Evolutionary conservation across 768 basidiomycete genomes (phyloP).

Genomic region (Strobilomyces confusus): DNA sequence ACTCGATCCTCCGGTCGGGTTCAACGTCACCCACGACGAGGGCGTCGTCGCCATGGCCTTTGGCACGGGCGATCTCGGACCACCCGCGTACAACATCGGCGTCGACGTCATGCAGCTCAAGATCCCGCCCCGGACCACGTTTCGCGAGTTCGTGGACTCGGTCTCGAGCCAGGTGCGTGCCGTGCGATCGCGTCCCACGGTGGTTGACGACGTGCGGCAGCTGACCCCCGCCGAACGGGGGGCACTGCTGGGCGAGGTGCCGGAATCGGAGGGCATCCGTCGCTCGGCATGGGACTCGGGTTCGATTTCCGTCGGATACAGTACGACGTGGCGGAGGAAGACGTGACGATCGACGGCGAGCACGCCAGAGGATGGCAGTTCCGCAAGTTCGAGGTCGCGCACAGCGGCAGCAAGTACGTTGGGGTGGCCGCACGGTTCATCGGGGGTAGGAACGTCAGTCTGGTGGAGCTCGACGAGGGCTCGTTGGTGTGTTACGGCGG

Average conservation of each 20-base stretch:
- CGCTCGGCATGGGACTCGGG: slow-evolving; percentile 72
- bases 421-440: slow-evolving; percentile 63
- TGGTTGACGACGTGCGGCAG: slow-evolving; percentile 26
- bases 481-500: slow-evolving; percentile 48
- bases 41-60: slow-evolving; percentile 65
- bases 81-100: slow-evolving; percentile 57
- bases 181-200: background rate
- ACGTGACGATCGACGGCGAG: slow-evolving; percentile 56
- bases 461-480: slow-evolving; percentile 32
- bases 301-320: slow-evolving; percentile 79
- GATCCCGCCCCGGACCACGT: slow-evolving; percentile 54
- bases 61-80: slow-evolving; percentile 43
- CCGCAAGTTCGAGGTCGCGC: slow-evolving; percentile 51
- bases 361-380: slow-evolving; percentile 65
- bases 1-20: slow-evolving; percentile 57
- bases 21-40: slow-evolving; percentile 82
- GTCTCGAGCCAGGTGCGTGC: slow-evolving; percentile 64
- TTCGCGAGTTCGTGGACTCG: slow-evolving; percentile 57
- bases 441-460: slow-evolving; percentile 38
- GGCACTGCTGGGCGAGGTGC: slow-evolving; percentile 34
- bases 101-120: slow-evolving; percentile 80
- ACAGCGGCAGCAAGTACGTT: slow-evolving; percentile 53
- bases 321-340: slow-evolving; percentile 51
- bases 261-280: slow-evolving; percentile 49
- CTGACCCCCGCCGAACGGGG: slow-evolving; percentile 38